Conservation (phyloP, 495 filamentous ascomycete species). For the Massariosphaeria phaeospora region DNA sequence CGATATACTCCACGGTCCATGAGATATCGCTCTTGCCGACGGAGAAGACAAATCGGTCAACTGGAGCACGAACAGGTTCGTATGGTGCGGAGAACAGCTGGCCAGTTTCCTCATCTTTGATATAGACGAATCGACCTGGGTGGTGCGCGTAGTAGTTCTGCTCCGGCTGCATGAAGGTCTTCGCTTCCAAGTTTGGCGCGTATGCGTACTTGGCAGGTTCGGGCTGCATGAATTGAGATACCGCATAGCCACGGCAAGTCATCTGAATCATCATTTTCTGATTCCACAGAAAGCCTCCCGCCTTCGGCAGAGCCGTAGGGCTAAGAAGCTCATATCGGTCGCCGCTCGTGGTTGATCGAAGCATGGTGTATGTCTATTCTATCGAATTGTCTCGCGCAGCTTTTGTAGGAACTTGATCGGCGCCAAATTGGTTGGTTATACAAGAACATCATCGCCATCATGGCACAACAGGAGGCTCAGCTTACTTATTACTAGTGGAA, state of each 20-base stretch:
- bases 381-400: not conserved
- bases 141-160: conserved; percentile 56
- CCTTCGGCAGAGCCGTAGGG: conserved; percentile 54
- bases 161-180: conserved; percentile 58
- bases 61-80: conserved; percentile 49
- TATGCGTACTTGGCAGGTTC: conserved; percentile 55
- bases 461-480: conserved; percentile 21
- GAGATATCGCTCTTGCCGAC: conserved; percentile 51
- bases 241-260: conserved; percentile 54
- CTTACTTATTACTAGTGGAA: conserved; percentile 16
- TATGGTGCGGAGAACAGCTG: conserved; percentile 52
- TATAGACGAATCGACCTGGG: conserved; percentile 55
- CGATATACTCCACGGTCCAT: conserved; percentile 50
- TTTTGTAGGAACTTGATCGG: conserved; percentile 9
- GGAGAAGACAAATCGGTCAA: conserved; percentile 51
- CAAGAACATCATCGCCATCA: conserved; percentile 14
- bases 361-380: conserved; percentile 13
- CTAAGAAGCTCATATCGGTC: conserved; percentile 52
- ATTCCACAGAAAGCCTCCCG: conserved; percentile 55
- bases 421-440: conserved; percentile 16
- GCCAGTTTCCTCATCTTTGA: conserved; percentile 54
- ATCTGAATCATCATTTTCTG: conserved; percentile 58
- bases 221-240: conserved; percentile 56
- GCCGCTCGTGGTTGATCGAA: conserved; percentile 48
- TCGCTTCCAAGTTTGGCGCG: conserved; percentile 52